Evolutionary conservation across 2,329 filamentous ascomycete genomes (phyloP).

Genomic region (Fusarium stilboides): DNA sequence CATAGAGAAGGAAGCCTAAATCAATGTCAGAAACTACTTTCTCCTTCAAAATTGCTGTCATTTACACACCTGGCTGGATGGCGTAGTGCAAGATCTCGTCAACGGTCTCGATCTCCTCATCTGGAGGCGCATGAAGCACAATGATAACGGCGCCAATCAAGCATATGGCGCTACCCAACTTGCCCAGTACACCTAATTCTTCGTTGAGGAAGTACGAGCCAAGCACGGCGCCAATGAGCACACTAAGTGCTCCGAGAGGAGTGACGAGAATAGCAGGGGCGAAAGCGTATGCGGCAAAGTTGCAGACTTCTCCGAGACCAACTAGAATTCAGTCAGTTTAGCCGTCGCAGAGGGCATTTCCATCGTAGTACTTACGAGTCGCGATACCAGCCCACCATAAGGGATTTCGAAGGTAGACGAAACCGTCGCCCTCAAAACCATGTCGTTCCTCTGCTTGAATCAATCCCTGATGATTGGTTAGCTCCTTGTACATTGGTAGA

Average conservation of each 20-base stretch:
- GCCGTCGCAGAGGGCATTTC: background rate
- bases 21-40: slow-evolving; percentile 27
- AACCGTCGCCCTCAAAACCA: slow-evolving; percentile 97
- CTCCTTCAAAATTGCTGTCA: background rate
- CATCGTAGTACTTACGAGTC: slow-evolving; percentile 77
- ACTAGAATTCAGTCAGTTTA: slow-evolving; percentile 67
- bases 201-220: slow-evolving; percentile 96
- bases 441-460: slow-evolving; percentile 92
- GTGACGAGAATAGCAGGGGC: slow-evolving; percentile 99
- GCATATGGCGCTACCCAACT: slow-evolving; percentile 95
- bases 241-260: slow-evolving; percentile 91
- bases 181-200: slow-evolving; percentile 89
- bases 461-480: slow-evolving; percentile 73
- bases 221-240: slow-evolving; percentile 93
- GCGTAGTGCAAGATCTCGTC: slow-evolving; percentile 94
- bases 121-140: slow-evolving; percentile 94
- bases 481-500: slow-evolving; percentile 1
- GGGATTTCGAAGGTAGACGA: slow-evolving; percentile 93
- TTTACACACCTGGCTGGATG: slow-evolving; percentile 82
- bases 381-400: slow-evolving; percentile 97
- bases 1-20: slow-evolving; percentile 91
- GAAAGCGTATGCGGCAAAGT: slow-evolving; percentile 98
- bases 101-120: slow-evolving; percentile 91
- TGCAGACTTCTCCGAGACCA: slow-evolving; percentile 93
- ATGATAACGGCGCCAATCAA: slow-evolving; percentile 97